phyloP scores from a whole-genome alignment of 805 yeast genomes.

The Lipomyces japonicus region DNA sequence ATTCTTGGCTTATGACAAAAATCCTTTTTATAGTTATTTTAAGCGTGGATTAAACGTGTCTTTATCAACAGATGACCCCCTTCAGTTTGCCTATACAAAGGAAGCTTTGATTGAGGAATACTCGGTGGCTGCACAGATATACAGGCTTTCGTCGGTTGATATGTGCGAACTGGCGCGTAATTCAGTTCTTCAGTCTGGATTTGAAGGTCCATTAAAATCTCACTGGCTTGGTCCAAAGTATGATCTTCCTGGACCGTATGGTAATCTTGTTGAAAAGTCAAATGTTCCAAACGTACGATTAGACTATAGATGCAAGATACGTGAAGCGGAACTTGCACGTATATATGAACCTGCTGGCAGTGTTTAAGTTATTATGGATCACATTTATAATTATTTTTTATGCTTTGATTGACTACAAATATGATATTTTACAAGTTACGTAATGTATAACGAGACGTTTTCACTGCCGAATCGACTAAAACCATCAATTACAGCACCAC shows the following conservation, averaged over 20 bases:
- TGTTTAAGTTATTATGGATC: no score
- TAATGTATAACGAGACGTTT: no score
- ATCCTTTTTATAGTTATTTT: slow-evolving; percentile 89
- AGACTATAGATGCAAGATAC: slow-evolving; percentile 78
- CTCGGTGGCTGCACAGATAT: slow-evolving; percentile 97
- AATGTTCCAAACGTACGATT: slow-evolving; percentile 90
- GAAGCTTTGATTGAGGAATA: slow-evolving; percentile 97
- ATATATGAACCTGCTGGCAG: neutral
- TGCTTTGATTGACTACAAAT: no score
- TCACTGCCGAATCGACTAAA: no score
- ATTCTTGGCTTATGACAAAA: slow-evolving; percentile 92
- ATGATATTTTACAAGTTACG: no score
- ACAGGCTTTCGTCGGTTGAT: slow-evolving; percentile 88
- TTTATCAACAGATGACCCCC: slow-evolving; percentile 93
- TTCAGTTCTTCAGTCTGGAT: slow-evolving; percentile 91
- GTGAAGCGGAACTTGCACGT: slow-evolving; percentile 57
- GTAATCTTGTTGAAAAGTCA: slow-evolving; percentile 88
- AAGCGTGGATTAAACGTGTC: slow-evolving; percentile 92
- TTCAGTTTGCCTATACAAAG: slow-evolving; percentile 93
- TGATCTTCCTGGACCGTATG: slow-evolving; percentile 56
- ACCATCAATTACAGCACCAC: no score
- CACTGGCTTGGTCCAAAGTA: slow-evolving; percentile 85
- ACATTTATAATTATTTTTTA: no score
- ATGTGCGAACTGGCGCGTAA: slow-evolving; percentile 95
- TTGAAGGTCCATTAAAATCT: slow-evolving; percentile 76